Evolutionary conservation across 495 filamentous ascomycete genomes (phyloP).

Genomic region (Aspergillus taichungensis): DNA sequence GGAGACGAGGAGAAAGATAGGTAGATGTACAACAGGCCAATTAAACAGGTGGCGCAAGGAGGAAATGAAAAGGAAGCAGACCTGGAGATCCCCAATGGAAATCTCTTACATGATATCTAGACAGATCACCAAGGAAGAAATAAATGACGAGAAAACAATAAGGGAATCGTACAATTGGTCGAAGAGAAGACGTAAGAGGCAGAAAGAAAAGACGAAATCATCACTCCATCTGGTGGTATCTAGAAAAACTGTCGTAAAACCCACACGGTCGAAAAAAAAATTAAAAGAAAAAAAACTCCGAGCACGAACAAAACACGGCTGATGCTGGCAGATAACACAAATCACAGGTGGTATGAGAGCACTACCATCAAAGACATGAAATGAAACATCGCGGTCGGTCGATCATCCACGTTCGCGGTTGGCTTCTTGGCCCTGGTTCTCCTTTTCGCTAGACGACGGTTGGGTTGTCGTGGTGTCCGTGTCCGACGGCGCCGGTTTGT

Average conservation of each 20-base stretch:
- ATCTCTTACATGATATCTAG: slow-evolving; percentile 10
- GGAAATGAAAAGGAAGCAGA: slow-evolving; percentile 10
- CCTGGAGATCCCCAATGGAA: not conserved
- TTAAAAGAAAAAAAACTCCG: slow-evolving; percentile 11
- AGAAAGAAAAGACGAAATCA: slow-evolving; percentile 15
- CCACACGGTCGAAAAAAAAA: not conserved
- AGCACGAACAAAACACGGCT: slow-evolving; percentile 8
- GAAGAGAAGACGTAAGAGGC: slow-evolving; percentile 11
- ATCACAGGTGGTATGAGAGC: not conserved
- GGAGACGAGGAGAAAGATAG: slow-evolving; percentile 6
- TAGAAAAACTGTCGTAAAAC: slow-evolving; percentile 23
- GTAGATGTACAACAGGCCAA: slow-evolving; percentile 10
- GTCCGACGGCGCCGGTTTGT: slow-evolving; percentile 11
- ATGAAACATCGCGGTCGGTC: slow-evolving; percentile 6
- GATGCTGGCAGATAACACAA: slow-evolving; percentile 5
- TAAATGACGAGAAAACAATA: slow-evolving; percentile 8
- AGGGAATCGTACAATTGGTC: slow-evolving; percentile 21
- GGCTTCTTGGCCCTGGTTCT: slow-evolving; percentile 26
- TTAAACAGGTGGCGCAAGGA: slow-evolving; percentile 4
- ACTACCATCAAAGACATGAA: slow-evolving; percentile 7
- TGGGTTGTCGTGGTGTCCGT: slow-evolving; percentile 8
- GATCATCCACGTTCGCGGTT: slow-evolving; percentile 20
- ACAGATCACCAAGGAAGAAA: slow-evolving; percentile 1
- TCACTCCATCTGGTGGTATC: slow-evolving; percentile 32
- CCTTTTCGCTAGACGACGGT: slow-evolving; percentile 26